phyloP scores from a whole-genome alignment of 495 filamentous ascomycete species.

The Annulohypoxylon nitens region DNA sequence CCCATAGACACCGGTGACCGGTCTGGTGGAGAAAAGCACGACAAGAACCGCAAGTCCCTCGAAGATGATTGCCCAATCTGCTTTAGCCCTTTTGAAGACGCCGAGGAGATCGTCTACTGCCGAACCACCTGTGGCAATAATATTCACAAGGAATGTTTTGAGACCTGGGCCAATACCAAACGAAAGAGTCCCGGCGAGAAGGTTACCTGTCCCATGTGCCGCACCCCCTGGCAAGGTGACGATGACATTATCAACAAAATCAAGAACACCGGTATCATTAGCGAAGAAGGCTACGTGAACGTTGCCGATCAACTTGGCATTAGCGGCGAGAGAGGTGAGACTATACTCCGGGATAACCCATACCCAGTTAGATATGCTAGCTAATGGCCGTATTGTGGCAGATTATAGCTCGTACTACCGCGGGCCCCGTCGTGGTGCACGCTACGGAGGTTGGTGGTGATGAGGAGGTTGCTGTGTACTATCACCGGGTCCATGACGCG shows the following conservation, averaged over 20 bases:
- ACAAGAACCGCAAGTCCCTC: conserved; percentile 60
- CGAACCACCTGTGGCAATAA: conserved; percentile 82
- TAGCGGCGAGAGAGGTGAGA: conserved; percentile 65
- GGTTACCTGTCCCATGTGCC: conserved; percentile 74
- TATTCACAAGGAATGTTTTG: conserved; percentile 78
- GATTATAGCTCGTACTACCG: conserved; percentile 31
- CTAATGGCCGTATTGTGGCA: conserved; percentile 5
- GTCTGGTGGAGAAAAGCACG: conserved; percentile 15
- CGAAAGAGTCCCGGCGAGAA: conserved; percentile 50
- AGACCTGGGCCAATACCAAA: conserved; percentile 75
- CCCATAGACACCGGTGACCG: conserved; percentile 36
- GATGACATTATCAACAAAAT: conserved; percentile 62
- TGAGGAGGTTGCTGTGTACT: neutral
- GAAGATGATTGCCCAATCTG: conserved; percentile 88
- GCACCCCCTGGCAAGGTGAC: conserved; percentile 72
- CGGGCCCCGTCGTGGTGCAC: neutral
- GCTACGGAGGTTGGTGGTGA: conserved; percentile 13
- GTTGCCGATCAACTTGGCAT: conserved; percentile 73
- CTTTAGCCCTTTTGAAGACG: conserved; percentile 72
- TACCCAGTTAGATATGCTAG: neutral
- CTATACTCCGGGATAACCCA: neutral
- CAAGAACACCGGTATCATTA: conserved; percentile 55
- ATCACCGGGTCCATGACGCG: neutral
- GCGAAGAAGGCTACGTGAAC: conserved; percentile 74
- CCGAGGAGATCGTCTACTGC: conserved; percentile 77